Conservation (phyloP, 345 rosid species). For the Pelargonium nanum region DNA sequence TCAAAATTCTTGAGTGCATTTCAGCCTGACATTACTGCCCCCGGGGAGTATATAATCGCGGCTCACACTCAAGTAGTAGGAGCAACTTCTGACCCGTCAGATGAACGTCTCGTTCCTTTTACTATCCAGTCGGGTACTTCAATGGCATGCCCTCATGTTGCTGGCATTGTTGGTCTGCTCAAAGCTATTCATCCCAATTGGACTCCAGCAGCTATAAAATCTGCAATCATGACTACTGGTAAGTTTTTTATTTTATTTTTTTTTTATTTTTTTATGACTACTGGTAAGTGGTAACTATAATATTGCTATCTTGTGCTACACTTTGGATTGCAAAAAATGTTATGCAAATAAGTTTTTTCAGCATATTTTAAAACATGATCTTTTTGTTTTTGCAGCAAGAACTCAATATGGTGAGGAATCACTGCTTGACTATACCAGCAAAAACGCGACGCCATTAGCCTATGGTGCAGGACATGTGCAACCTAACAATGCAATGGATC, state of each 20-base stretch:
- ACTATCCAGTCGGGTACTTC: conserved; percentile 19
- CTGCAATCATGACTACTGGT: conserved; percentile 25
- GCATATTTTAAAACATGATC: no score
- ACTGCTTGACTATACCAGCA: no score
- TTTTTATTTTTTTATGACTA: no score
- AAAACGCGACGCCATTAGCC: conserved; percentile 13
- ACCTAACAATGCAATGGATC: conserved; percentile 24
- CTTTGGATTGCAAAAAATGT: no score
- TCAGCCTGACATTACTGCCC: conserved; percentile 35
- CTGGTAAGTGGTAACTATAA: no score
- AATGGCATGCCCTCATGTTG: conserved; percentile 31
- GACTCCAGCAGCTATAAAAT: conserved; percentile 25
- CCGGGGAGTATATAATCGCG: conserved; percentile 29
- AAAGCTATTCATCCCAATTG: conserved; percentile 20
- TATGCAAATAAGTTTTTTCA: no score
- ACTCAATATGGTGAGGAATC: no score
- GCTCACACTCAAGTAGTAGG: conserved; percentile 14
- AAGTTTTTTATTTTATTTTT: no score
- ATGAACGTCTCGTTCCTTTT: no score
- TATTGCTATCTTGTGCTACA: no score
- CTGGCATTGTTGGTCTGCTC: conserved; percentile 25
- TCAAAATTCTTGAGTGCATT: not conserved
- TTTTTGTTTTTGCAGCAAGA: conserved; percentile 5
- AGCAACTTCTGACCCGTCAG: no score
- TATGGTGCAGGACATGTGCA: conserved; percentile 23